Evolutionary conservation across 345 rosid genomes (phyloP).

Genomic region (Citrus maxima): DNA sequence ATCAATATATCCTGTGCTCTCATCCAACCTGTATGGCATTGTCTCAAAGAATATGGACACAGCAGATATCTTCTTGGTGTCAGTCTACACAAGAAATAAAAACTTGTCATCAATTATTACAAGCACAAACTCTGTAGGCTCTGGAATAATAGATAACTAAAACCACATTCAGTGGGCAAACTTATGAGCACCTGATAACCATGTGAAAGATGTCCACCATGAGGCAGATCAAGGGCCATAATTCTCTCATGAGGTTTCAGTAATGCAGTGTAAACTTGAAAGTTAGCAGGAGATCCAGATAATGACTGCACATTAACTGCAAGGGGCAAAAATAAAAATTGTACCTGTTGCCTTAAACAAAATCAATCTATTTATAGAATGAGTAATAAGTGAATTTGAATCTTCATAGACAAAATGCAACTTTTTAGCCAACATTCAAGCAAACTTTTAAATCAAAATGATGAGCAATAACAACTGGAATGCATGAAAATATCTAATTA

Average conservation of each 20-base stretch:
- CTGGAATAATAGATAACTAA: neutral
- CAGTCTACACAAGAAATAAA: conserved; percentile 55
- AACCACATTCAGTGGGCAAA: neutral
- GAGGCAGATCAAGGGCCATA: conserved; percentile 97
- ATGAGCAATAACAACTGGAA: neutral
- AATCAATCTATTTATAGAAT: neutral
- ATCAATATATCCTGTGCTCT: conserved; percentile 87
- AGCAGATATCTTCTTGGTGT: conserved; percentile 93
- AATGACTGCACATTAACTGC: conserved; percentile 93
- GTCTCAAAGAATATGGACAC: conserved; percentile 95
- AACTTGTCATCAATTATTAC: neutral
- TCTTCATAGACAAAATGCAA: neutral
- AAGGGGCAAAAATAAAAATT: conserved; percentile 19
- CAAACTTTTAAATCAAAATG: neutral
- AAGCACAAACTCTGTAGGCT: neutral
- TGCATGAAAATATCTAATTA: neutral
- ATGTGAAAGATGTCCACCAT: conserved; percentile 99
- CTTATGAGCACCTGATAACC: conserved; percentile 78
- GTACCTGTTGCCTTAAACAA: conserved; percentile 7
- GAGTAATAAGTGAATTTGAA: neutral
- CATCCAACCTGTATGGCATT: conserved; percentile 93
- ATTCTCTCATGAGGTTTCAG: conserved; percentile 94
- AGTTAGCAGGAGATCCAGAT: conserved; percentile 96
- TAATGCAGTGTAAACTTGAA: conserved; percentile 89
- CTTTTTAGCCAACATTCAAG: neutral